Evolutionary conservation across 2,329 filamentous ascomycete species (phyloP).

Genomic region (Pyrenochaeta sp.): DNA sequence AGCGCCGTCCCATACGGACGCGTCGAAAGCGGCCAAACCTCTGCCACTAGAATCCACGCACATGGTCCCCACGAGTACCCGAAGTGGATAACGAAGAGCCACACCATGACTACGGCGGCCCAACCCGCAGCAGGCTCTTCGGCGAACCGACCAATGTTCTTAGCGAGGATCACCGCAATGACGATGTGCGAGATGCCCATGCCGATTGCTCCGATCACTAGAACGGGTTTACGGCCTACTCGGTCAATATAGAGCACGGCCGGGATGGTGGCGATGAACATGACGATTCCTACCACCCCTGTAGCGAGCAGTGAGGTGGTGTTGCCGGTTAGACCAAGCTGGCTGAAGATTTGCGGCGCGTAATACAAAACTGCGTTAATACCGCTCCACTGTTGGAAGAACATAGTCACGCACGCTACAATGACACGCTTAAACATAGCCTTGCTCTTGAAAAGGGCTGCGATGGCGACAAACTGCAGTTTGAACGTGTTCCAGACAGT

Average conservation of each 20-base stretch:
- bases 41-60: slow-evolving; percentile 76
- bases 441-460: slow-evolving; percentile 68
- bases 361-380: slow-evolving; percentile 58
- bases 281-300: slow-evolving; percentile 73
- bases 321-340: slow-evolving; percentile 55
- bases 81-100: slow-evolving; percentile 78
- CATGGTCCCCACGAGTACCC: slow-evolving; percentile 79
- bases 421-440: slow-evolving; percentile 72
- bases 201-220: slow-evolving; percentile 70
- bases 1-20: slow-evolving; percentile 73
- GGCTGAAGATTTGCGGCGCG: slow-evolving; percentile 59
- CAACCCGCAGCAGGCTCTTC: slow-evolving; percentile 69
- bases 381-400: slow-evolving; percentile 61
- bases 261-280: slow-evolving; percentile 72
- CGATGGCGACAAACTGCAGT: slow-evolving; percentile 70
- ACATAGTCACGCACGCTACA: slow-evolving; percentile 63
- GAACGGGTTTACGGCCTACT: slow-evolving; percentile 68
- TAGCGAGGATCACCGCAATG: slow-evolving; percentile 73
- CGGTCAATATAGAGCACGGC: slow-evolving; percentile 72
- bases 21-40: slow-evolving; percentile 76
- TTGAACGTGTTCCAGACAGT: slow-evolving; percentile 65
- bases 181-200: slow-evolving; percentile 76
- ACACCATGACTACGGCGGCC: slow-evolving; percentile 73
- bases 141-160: slow-evolving; percentile 65
- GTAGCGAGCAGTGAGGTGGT: slow-evolving; percentile 69